Evolutionary conservation across 495 filamentous ascomycete species (phyloP), one percentile per base, ranked within the genome.

Genomic region (Tuber magnatum): DNA sequence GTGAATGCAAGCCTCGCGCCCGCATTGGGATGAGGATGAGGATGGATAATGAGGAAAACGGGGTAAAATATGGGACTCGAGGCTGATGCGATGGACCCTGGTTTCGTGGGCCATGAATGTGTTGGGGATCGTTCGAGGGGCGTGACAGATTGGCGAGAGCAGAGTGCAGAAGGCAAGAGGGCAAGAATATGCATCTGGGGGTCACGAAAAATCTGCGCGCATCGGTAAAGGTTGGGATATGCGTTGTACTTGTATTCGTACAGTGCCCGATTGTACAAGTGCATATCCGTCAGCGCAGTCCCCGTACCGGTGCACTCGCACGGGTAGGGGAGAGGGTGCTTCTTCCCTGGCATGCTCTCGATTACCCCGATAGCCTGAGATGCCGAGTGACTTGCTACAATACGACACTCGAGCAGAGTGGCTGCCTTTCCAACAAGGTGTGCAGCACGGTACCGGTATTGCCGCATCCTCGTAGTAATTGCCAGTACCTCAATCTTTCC

Each of bases 71-170:
- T 65, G 56, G 56, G 56, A 65, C 56, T 41, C 39, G 77, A 79
- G 68, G 72, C 44, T 72, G 22, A 71, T 74, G 71, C 6, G 74
- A 56, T 51, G 71, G 32, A 28, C 75, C 76, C 76, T 71, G 73
- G 72, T 74, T 78, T 75, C 77, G 75, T 78, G 70, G 70, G 76
- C 56, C 28, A 14, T 65, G 56, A 65, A 65, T 65, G 28, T 65
- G 76, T 75, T 70, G 75, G 73, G 72, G 77, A 79, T 78, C 77
- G 74, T 70, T 79, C 76, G 56, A 65, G 28, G 56, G 56, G n/a
- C 56, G 74, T 76, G 61, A 74, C 72, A 79, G 77, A 79, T 79
- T 79, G 77, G 77, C 77, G 77, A 79, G 77, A 79, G 74, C 68
- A 68, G 69, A 71, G 75, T 75, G 75, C 75, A 75, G 75, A 77